Base-by-base conservation (phyloP, 2,329 filamentous ascomycete species). In the Endoconidiophora polonica region DNA sequence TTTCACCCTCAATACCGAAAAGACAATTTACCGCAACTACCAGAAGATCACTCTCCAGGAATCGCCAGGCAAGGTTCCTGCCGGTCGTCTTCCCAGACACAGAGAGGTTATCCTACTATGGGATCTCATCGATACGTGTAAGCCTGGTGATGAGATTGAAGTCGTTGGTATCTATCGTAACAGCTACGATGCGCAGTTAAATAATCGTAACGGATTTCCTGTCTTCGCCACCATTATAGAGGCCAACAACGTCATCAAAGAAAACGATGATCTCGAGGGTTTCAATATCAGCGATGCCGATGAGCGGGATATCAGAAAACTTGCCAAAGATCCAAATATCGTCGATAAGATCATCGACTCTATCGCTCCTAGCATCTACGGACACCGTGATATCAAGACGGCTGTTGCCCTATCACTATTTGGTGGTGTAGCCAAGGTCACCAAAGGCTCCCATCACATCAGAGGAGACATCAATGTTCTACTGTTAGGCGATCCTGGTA, bases 401-500 rank as follows among this genome's bases (percentile, higher is more conserved):
- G 91, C 91, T 0, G 81, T 96, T 18, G 90, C 91, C 0, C 72
- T 96, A 26, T 95, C 88, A 0, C 75, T 98, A 0, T 96, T 98
- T 58, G 91, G 91, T 40, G 91, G 91, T 60, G 88, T 96, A 20
- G 83, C 84, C 59, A 98, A 98, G 68, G 78, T 77, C 50, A 83
- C 86, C n/a, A 83, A 82, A 61, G 91, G 90, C 53, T 82, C 82
- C 55, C 90, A 94, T 66, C 79, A 83, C 26, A 86, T 98, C 55
- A 83, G 91, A 70, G 91, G 91, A 55, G 91, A 98, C 64, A 98
- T 98, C 72, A 98, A 98, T 61, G 86, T 98, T 3, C 74, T 98
- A 4, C 79, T 98, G 1, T 82, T 98, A 9, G 91, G 91, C 68
- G 91, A 98, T 60, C 91, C 91, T 0, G 91, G 91, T 70, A 98